Conservation (phyloP, 2,329 filamentous ascomycete genomes). For the Hymenoscyphus fraxineus region DNA sequence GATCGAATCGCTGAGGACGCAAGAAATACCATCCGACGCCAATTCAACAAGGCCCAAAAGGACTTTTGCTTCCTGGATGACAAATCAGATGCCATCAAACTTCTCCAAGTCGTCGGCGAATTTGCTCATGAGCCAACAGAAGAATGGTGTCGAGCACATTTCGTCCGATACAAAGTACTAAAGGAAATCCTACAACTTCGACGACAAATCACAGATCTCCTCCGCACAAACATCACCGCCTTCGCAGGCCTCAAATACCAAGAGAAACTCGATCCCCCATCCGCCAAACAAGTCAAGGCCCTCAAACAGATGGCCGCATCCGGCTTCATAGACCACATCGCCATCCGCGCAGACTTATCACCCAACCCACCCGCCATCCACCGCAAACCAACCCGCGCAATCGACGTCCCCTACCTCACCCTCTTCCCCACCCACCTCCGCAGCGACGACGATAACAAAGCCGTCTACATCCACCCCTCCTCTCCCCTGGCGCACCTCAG, state of each 20-base stretch:
- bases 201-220: constrained; percentile 75
- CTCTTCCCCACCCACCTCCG: constrained; percentile 63
- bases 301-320: constrained; percentile 89
- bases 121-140: constrained; percentile 73
- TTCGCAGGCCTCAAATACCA: constrained; percentile 55
- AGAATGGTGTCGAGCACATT: constrained; percentile 75
- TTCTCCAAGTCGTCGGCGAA: constrained; percentile 82
- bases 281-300: constrained; percentile 67
- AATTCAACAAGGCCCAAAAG: constrained; percentile 68
- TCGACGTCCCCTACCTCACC: constrained; percentile 87
- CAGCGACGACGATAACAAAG: constrained; percentile 51
- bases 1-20: constrained; percentile 70
- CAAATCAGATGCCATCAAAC: constrained; percentile 82
- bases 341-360: constrained; percentile 83
- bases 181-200: constrained; percentile 82
- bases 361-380: constrained; percentile 64
- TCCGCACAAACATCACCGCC: constrained; percentile 68
- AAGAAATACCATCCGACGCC: constrained; percentile 58
- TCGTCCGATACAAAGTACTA: constrained; percentile 82
- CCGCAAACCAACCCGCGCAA: constrained; percentile 75
- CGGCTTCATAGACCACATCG: constrained; percentile 91
- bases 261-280: constrained; percentile 55
- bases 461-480: constrained; percentile 83
- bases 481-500: constrained; percentile 72
- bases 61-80: constrained; percentile 79